Conservation (phyloP, 129 eudicot species). For the Tanacetum coccineum region DNA sequence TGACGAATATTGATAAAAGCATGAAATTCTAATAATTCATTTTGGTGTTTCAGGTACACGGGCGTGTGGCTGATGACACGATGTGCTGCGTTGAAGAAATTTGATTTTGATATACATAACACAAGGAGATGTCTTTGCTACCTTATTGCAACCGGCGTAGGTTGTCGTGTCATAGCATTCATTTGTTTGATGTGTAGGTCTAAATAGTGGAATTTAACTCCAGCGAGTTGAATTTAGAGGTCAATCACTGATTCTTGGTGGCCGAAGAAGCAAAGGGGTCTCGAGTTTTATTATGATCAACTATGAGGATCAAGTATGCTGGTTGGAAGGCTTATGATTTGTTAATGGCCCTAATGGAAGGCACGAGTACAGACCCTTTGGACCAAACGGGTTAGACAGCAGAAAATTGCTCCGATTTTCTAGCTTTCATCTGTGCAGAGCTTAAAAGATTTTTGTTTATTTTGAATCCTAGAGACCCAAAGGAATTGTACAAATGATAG, state of each 20-base stretch:
- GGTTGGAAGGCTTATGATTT: neutral
- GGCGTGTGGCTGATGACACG: constrained; percentile 94
- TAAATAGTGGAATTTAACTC: constrained; percentile 15
- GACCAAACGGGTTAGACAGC: neutral
- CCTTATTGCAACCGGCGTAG: constrained; percentile 44
- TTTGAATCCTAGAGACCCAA: neutral
- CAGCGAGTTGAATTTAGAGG: neutral
- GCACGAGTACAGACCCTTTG: neutral
- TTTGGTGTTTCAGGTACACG: constrained; percentile 42
- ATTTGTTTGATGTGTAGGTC: constrained; percentile 49
- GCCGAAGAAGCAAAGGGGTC: constrained; percentile 7
- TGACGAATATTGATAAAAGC: neutral
- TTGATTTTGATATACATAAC: constrained; percentile 49
- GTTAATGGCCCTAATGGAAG: neutral
- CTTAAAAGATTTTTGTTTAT: neutral
- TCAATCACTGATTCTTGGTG: neutral
- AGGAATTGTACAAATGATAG: constrained; percentile 6
- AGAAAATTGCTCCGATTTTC: neutral
- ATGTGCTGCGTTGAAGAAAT: constrained; percentile 57
- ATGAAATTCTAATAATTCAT: neutral
- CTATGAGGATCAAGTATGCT: constrained; percentile 6
- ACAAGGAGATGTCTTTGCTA: constrained; percentile 44
- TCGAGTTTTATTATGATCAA: constrained; percentile 10
- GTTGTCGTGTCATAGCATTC: constrained; percentile 61
- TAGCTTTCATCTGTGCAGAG: neutral